Evolutionary conservation across 805 yeast genomes (phyloP).

Genomic region (Barnettozyma wickerhamii): DNA sequence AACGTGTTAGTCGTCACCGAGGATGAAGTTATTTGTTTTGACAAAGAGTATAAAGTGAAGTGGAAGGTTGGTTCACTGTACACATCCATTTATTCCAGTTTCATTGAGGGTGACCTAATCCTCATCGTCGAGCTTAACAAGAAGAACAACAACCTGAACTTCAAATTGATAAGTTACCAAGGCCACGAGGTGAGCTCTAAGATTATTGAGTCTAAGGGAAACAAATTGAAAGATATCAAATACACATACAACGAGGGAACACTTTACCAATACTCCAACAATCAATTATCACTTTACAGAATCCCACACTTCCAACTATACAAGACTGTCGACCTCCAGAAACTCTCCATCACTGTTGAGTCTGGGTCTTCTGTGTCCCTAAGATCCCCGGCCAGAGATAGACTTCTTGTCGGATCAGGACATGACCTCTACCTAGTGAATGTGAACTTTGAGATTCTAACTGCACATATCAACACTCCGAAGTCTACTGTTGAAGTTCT

Average conservation of each 20-base stretch:
- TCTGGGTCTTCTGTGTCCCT: constrained; percentile 11
- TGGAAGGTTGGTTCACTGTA: constrained; percentile 19
- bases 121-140: constrained; percentile 6
- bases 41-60: constrained; percentile 4
- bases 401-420: constrained; percentile 23
- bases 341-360: constrained; percentile 1
- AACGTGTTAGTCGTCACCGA: constrained; percentile 14
- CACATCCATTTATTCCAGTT: constrained; percentile 11
- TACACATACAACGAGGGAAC: constrained; percentile 20
- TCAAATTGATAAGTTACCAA: constrained; percentile 14
- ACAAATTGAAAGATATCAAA: constrained; percentile 4
- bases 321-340: constrained; percentile 11
- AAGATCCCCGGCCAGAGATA: constrained; percentile 24
- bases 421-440: constrained; percentile 34
- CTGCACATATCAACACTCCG: constrained; percentile 14
- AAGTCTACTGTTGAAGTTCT: constrained; percentile 18
- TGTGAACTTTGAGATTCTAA: constrained; percentile 25
- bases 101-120: constrained; percentile 16
- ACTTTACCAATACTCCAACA: constrained; percentile 18
- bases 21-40: constrained; percentile 7
- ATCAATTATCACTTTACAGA: constrained; percentile 13
- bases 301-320: constrained; percentile 22
- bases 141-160: constrained; percentile 18
- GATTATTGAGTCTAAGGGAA: constrained; percentile 17
- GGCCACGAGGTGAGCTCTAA: constrained; percentile 24